phyloP scores from a whole-genome alignment of 106 monocot genomes.

The Amphibolis antarctica region DNA sequence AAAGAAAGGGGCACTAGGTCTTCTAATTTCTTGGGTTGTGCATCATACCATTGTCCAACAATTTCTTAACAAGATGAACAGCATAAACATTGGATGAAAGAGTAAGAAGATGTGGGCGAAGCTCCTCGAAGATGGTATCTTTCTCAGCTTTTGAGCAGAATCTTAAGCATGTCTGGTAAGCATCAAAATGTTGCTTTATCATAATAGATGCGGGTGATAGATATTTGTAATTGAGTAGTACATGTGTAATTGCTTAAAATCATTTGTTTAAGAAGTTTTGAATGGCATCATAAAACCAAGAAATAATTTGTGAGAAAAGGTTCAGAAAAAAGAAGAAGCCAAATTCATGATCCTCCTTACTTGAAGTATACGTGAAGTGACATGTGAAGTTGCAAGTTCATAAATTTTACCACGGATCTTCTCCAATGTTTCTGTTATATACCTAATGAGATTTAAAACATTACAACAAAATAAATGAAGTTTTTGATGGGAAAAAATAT shows the following conservation, averaged over 20 bases:
- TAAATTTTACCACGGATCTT: conserved; percentile 72
- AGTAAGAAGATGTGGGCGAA: conserved; percentile 66
- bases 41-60: conserved; percentile 68
- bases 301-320: too few species aligned
- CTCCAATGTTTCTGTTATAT: conserved; percentile 57
- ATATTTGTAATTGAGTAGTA: too few species aligned
- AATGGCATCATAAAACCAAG: background rate
- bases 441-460: conserved; percentile 24
- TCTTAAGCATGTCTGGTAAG: conserved; percentile 75
- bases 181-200: background rate
- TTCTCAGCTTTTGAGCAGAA: conserved; percentile 73
- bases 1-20: background rate
- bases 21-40: background rate
- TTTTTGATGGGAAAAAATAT: background rate
- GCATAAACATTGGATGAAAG: conserved; percentile 73
- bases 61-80: conserved; percentile 90
- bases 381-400: conserved; percentile 81
- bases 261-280: background rate
- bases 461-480: background rate
- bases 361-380: conserved; percentile 91
- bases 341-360: conserved; percentile 20
- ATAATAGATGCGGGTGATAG: too few species aligned
- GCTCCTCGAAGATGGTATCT: conserved; percentile 60
- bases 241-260: background rate
- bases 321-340: background rate